phyloP scores from a whole-genome alignment of 768 basidiomycete genomes.

The Royoungia palumana region DNA sequence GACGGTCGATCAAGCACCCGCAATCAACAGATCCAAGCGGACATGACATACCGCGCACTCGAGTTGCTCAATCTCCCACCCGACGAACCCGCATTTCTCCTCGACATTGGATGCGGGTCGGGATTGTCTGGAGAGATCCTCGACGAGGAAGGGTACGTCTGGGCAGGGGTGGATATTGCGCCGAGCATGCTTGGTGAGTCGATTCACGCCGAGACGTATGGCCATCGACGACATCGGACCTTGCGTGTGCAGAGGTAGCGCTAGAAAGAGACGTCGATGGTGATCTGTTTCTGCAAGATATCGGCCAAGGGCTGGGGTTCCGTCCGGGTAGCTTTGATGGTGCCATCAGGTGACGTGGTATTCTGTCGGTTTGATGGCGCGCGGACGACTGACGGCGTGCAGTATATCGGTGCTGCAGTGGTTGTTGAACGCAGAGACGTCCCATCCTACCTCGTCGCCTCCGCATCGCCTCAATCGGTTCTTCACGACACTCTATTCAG shows the following conservation, averaged over 20 bases:
- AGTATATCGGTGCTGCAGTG: conserved; percentile 99
- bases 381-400: conserved; percentile 1
- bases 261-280: conserved; percentile 94
- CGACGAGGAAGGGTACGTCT: conserved; percentile 89
- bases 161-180: conserved; percentile 92
- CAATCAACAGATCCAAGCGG: conserved; percentile 93
- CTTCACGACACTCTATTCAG: conserved; percentile 90
- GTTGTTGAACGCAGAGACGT: conserved; percentile 95
- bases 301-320: conserved; percentile 97
- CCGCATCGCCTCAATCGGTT: conserved; percentile 82
- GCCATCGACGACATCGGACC: background rate
- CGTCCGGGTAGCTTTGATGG: conserved; percentile 97
- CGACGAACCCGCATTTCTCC: conserved; percentile 76
- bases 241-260: conserved; percentile 72
- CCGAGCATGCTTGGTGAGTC: conserved; percentile 93
- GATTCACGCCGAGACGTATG: background rate
- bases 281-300: conserved; percentile 94
- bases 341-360: conserved; percentile 74
- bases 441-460: conserved; percentile 84
- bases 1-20: conserved; percentile 62
- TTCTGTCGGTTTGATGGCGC: background rate
- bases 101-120: conserved; percentile 98
- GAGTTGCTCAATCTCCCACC: conserved; percentile 84
- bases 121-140: conserved; percentile 95
- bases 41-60: conserved; percentile 95